Percentiles rank a stretch among this genome's conserved stretches.
These are phyloP conservation scores for Schwanniomyces pseudopolymorphus DNA, from an alignment of 805 yeast genomes.

Conservation along the genomic window DNA sequence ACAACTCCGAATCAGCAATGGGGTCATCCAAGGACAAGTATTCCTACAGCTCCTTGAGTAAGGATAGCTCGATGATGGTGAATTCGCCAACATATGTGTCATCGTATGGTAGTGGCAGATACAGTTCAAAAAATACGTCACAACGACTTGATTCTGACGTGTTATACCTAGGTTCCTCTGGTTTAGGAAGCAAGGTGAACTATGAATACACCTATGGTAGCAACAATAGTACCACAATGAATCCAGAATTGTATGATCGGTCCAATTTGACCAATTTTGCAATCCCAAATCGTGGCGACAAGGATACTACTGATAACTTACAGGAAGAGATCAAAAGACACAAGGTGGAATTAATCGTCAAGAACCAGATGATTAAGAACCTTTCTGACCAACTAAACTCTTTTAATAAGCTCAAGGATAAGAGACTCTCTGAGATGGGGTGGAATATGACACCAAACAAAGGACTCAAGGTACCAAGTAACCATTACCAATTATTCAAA, in stretches of 20 bases:
- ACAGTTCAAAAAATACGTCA: slow-evolving; percentile 1
- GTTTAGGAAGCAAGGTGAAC: slow-evolving; percentile 4
- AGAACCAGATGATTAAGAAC: slow-evolving; percentile 44
- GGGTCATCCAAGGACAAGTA: background rate
- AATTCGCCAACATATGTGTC: slow-evolving; percentile 34
- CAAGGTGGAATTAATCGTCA: slow-evolving; percentile 52
- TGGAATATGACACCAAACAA: slow-evolving; percentile 5
- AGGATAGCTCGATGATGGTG: slow-evolving; percentile 19
- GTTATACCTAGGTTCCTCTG: slow-evolving; percentile 1
- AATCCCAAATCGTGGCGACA: slow-evolving; percentile 1
- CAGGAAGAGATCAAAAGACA: slow-evolving; percentile 33
- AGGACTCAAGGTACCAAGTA: slow-evolving; percentile 38
- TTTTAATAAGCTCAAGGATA: slow-evolving; percentile 14
- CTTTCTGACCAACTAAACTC: slow-evolving; percentile 33
- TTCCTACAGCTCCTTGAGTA: background rate
- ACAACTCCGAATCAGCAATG: slow-evolving; percentile 3
- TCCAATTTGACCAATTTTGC: slow-evolving; percentile 10
- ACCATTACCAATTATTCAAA: slow-evolving; percentile 46
- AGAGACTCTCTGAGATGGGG: slow-evolving; percentile 6
- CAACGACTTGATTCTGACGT: slow-evolving; percentile 3
- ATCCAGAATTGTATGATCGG: slow-evolving; percentile 7
- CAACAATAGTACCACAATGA: background rate
- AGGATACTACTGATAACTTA: slow-evolving; percentile 9
- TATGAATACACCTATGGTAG: slow-evolving; percentile 7
- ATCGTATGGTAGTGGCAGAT: slow-evolving; percentile 6